Percentiles rank a stretch among this genome's conserved stretches.
These are phyloP conservation scores for Colletotrichum sp. DNA, from an alignment of 2,329 filamentous ascomycete genomes.

Conservation along the genomic window DNA sequence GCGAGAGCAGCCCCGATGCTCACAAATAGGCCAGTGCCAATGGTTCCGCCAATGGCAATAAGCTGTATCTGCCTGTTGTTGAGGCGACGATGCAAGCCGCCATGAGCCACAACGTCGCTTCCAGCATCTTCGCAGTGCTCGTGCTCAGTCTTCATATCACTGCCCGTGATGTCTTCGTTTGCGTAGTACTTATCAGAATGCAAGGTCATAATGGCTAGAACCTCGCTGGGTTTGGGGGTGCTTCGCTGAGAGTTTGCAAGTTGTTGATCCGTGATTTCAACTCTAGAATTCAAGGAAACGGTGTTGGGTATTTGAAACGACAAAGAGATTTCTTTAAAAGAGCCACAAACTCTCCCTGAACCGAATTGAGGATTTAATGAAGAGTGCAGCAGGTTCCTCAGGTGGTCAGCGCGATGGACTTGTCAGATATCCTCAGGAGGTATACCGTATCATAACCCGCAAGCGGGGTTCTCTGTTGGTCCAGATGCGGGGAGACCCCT, in stretches of 20 bases:
- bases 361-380: background rate
- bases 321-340: background rate
- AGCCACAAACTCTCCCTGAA: background rate
- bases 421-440: background rate
- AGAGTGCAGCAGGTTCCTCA: background rate
- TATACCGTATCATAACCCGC: too few species aligned
- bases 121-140: background rate
- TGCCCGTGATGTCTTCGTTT: background rate
- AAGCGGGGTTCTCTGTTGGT: background rate
- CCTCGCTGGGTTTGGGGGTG: background rate
- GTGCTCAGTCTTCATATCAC: background rate
- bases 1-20: slow-evolving; percentile 44
- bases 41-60: slow-evolving; percentile 52
- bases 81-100: slow-evolving; percentile 39
- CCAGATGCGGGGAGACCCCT: background rate
- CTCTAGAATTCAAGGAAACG: background rate
- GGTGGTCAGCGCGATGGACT: background rate
- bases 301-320: background rate
- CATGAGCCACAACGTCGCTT: background rate
- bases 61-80: slow-evolving; percentile 44
- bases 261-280: background rate
- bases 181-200: background rate
- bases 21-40: slow-evolving; percentile 53
- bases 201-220: background rate
- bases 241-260: background rate